Conservation (phyloP, 2,329 filamentous ascomycete species). For the Apiospora malaysiana region DNA sequence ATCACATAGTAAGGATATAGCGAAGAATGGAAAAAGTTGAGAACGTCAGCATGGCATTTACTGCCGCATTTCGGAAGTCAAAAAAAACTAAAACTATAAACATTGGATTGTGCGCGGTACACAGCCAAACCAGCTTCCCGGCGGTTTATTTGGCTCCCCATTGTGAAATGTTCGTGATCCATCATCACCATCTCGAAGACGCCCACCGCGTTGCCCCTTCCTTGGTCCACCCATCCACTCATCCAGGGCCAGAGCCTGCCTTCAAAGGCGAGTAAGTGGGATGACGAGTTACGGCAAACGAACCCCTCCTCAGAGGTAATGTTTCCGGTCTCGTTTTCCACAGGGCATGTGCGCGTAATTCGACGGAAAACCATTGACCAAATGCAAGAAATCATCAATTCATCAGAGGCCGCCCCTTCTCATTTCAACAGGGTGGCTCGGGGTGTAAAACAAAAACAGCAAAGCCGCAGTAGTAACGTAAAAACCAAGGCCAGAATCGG, state of each 20-base stretch:
- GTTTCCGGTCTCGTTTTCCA: not conserved
- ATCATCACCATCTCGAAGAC: not conserved
- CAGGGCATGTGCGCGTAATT: not conserved
- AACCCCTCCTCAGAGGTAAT: not conserved
- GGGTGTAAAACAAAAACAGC: not conserved
- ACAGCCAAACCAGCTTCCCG: not conserved
- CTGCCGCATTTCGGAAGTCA: not conserved
- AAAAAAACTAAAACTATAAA: conserved; percentile 10
- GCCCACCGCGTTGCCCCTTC: not conserved
- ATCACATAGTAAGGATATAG: not conserved
- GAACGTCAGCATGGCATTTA: not conserved
- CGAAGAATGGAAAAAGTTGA: not conserved
- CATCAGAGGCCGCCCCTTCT: not conserved
- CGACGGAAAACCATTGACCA: not conserved
- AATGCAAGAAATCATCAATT: conserved; percentile 14
- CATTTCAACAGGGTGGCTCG: not conserved
- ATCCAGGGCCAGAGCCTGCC: not conserved
- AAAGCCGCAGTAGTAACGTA: not conserved
- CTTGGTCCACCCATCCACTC: too few relatives aligned
- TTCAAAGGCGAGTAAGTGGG: not conserved
- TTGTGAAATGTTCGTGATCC: not conserved
- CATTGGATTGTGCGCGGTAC: not conserved
- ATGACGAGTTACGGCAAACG: not conserved
- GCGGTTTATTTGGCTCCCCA: not conserved
- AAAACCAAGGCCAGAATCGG: not conserved